Evolutionary conservation across 768 basidiomycete genomes (phyloP), one percentile per base, ranked within the genome.

Genomic region (Leccinum aurantiacum): DNA sequence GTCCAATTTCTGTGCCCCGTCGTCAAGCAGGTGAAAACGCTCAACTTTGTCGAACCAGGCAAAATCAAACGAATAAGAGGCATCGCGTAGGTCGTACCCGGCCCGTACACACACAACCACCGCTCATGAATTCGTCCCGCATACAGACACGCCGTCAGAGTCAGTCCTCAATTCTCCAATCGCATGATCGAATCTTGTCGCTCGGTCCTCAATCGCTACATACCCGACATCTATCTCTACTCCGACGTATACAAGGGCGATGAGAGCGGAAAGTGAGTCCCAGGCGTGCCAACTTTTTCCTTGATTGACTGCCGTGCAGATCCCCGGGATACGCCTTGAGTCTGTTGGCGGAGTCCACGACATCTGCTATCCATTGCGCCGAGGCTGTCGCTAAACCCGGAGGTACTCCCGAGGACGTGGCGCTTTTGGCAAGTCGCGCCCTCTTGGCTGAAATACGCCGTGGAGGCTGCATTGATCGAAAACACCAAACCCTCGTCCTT

Each of bases 231-330:
- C 29, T 98, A 98, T 75, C 85, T 99, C 41, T 96, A 98, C 73
- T 96, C 97, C 4, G 97, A 99, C 64, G 95, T 98, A 24, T 98
- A 97, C 77, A 96, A 97, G 72, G 95, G 95, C 7, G 91, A 93
- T 17, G 97, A 98, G 62, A 95, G 93, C 65, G 96, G 96, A 74
- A 98, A 94, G 95, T 95, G 65, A 62, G 94, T 77, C 0, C 25
- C 13, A 41, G 14, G 29, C 13, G 37, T 54, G n/a, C 41, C 44
- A 37, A 38, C 31, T 27, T 41, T 53, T n/a, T 29, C 35, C 22
- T 13, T 51, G 15, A 54, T 53, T 57, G 27, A 54, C 11, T 17
- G 56, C 25, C 38, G 27, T 48, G 15, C 64, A 97, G 95, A 76
- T 99, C 97, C 0, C 97, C 97, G 6, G 97, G 96, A 0, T 99